Percentiles rank a stretch among this genome's conserved stretches.
Conservation (phyloP, 2,329 filamentous ascomycete genomes). For the Zymoseptoria brevis region DNA sequence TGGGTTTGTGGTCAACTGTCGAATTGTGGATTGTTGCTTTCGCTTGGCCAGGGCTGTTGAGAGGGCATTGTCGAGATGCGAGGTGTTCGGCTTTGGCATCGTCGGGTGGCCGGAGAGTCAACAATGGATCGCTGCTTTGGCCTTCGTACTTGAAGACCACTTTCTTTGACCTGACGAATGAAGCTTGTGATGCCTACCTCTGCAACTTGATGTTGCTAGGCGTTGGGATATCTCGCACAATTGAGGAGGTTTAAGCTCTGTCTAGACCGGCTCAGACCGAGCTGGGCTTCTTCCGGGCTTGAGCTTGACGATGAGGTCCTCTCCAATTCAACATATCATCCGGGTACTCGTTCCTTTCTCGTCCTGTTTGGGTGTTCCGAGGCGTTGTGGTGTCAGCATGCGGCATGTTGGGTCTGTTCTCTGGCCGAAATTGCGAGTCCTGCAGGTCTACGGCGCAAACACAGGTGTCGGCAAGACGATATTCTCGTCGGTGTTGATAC, state of each 20-base stretch:
- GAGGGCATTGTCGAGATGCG: conserved; percentile 21
- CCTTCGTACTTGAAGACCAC: too few relatives aligned
- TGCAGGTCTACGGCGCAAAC: conserved; percentile 77
- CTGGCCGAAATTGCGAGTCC: conserved; percentile 59
- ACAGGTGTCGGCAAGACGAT: conserved; percentile 82
- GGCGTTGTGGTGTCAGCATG: conserved; percentile 24
- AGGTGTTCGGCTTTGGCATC: conserved; percentile 1
- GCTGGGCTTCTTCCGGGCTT: not conserved
- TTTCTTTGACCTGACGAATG: not conserved
- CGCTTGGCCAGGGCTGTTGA: conserved; percentile 31
- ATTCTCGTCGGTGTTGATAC: conserved; percentile 64
- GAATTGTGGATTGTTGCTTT: conserved; percentile 38
- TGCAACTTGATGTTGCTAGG: not conserved
- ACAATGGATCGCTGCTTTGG: too few relatives aligned
- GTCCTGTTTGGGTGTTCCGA: not conserved
- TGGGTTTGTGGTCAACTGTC: conserved; percentile 41
- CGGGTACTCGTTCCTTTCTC: not conserved
- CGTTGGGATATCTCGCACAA: not conserved
- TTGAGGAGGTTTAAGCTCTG: not conserved
- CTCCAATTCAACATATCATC: not conserved
- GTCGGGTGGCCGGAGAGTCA: not conserved
- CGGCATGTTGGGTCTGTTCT: conserved; percentile 52
- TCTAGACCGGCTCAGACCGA: not conserved
- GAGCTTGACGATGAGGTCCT: not conserved
- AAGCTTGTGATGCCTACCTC: not conserved